phyloP scores from a whole-genome alignment of 306 rosid species.

The Vigna trinervia region DNA sequence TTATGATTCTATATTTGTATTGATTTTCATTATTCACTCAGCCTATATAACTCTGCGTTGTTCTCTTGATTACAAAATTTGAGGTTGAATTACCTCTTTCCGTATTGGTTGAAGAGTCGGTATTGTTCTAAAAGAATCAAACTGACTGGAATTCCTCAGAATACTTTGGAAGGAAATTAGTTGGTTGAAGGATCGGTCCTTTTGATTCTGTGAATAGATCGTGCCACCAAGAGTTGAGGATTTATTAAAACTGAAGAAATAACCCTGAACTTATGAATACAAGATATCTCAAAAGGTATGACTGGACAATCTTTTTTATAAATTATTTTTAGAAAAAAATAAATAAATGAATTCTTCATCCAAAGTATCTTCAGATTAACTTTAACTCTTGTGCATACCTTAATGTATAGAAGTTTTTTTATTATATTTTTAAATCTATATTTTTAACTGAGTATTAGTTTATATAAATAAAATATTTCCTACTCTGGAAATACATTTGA shows the following conservation, averaged over 20 bases:
- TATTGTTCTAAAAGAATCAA: background rate
- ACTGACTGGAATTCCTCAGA: background rate
- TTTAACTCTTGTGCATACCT: no score
- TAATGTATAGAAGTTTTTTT: no score
- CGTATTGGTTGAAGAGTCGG: background rate
- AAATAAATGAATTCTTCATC: no score
- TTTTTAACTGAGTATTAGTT: no score
- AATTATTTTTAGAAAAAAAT: no score
- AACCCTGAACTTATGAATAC: background rate
- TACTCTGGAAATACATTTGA: no score
- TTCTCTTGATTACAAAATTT: background rate
- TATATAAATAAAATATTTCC: no score
- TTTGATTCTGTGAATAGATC: background rate
- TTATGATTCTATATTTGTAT: background rate
- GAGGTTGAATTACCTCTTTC: background rate
- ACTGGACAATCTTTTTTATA: no score
- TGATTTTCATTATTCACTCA: background rate
- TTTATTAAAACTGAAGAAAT: background rate
- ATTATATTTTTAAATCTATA: no score
- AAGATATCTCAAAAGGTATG: background rate
- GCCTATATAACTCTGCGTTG: background rate
- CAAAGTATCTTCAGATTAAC: no score
- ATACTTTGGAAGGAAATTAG: background rate
- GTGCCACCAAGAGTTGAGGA: background rate
- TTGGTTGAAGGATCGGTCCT: background rate